Evolutionary conservation across 768 basidiomycete genomes (phyloP).

Genomic region (Fomitopsis pulvina): DNA sequence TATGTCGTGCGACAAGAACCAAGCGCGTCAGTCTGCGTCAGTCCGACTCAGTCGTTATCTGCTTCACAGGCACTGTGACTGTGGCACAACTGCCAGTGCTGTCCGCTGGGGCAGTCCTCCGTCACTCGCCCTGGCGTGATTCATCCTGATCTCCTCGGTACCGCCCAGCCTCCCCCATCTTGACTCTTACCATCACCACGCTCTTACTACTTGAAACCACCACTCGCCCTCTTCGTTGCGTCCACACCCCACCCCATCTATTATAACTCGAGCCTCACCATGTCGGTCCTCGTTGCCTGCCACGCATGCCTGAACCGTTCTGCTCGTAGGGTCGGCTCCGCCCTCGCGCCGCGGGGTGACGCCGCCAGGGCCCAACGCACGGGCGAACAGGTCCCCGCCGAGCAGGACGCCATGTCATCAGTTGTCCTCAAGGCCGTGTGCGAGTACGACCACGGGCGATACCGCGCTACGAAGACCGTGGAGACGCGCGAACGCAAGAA

Average conservation of each 20-base stretch:
- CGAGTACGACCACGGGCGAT: conserved; percentile 43
- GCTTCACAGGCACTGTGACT: no score
- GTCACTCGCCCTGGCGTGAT: no score
- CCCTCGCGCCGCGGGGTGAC: background rate
- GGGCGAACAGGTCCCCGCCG: background rate
- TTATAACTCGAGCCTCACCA: no score
- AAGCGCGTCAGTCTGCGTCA: no score
- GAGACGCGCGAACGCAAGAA: conserved; percentile 19
- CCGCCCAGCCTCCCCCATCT: background rate
- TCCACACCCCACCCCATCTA: no score
- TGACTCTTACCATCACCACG: background rate
- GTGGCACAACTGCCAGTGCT: no score
- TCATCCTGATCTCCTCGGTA: no score
- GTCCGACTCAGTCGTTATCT: no score
- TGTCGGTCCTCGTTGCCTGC: no score
- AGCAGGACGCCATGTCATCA: conserved; percentile 5
- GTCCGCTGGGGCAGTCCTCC: no score
- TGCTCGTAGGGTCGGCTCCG: background rate
- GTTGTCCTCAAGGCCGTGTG: conserved; percentile 34
- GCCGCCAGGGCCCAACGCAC: background rate
- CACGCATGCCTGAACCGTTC: conserved; percentile 2
- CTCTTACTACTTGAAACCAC: conserved; percentile 4
- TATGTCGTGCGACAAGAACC: no score
- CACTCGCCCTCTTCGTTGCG: conserved; percentile 10
- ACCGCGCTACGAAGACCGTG: conserved; percentile 38